phyloP scores from a whole-genome alignment of 495 filamentous ascomycete genomes.

The Patellaria atrata region DNA sequence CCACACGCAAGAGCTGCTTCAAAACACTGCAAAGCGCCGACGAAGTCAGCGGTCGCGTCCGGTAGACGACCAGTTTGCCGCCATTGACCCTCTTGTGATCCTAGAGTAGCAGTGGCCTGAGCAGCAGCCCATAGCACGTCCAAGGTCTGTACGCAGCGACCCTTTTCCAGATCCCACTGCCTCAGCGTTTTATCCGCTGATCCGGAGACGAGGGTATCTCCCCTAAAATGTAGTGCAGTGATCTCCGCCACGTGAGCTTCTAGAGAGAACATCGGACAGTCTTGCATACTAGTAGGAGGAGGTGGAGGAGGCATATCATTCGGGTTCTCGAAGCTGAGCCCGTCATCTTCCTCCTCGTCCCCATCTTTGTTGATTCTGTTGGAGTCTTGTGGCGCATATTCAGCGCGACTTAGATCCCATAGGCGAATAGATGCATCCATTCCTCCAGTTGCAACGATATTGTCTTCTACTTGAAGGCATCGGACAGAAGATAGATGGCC shows the following conservation, averaged over 20 bases:
- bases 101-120: slow-evolving; percentile 44
- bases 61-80: slow-evolving; percentile 40
- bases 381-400: slow-evolving; percentile 42
- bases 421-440: slow-evolving; percentile 91
- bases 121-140: slow-evolving; percentile 99
- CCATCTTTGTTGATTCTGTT: slow-evolving; percentile 51
- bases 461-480: slow-evolving; percentile 87
- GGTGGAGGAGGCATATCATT: slow-evolving; percentile 47
- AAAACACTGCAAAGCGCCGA: slow-evolving; percentile 90
- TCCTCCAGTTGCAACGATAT: slow-evolving; percentile 85
- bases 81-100: slow-evolving; percentile 32
- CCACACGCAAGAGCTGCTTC: slow-evolving; percentile 96
- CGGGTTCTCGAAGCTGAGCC: slow-evolving; percentile 38
- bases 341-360: slow-evolving; percentile 44
- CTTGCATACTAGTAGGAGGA: slow-evolving; percentile 58
- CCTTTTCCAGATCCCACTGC: slow-evolving; percentile 94
- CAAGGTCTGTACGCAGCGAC: slow-evolving; percentile 90
- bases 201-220: slow-evolving; percentile 81
- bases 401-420: slow-evolving; percentile 74
- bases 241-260: slow-evolving; percentile 88
- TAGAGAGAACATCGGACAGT: slow-evolving; percentile 76
- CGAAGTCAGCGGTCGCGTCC: slow-evolving; percentile 72
- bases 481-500: slow-evolving; percentile 92
- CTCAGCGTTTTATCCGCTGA: slow-evolving; percentile 93
- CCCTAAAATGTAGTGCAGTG: slow-evolving; percentile 80